Conservation (phyloP, 345 rosid genomes). For the Firmiana major region DNA sequence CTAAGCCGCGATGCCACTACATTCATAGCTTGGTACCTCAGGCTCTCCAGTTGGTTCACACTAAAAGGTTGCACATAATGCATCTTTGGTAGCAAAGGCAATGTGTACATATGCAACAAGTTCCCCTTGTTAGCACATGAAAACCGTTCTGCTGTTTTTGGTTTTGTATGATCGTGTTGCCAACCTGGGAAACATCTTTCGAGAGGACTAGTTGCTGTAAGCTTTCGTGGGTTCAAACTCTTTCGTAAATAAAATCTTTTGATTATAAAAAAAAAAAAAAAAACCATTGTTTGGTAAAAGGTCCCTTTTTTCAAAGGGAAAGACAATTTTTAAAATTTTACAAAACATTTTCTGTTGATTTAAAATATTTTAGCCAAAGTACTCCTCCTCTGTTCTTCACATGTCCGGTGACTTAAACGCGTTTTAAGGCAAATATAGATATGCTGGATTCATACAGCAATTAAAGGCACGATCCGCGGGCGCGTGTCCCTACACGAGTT, state of each 20-base stretch:
- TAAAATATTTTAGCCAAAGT: too few species aligned
- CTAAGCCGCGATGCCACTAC: slow-evolving; percentile 50
- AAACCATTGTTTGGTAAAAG: too few species aligned
- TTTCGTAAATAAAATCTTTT: too few species aligned
- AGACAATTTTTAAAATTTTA: too few species aligned
- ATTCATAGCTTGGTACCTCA: slow-evolving; percentile 64
- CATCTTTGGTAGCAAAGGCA: slow-evolving; percentile 68
- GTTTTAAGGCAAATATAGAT: not conserved
- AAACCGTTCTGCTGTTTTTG: too few species aligned
- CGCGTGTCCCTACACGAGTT: not conserved
- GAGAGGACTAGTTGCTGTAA: too few species aligned
- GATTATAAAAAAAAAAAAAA: too few species aligned
- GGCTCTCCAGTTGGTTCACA: slow-evolving; percentile 49
- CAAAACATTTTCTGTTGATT: too few species aligned
- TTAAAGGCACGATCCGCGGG: not conserved
- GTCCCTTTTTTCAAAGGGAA: too few species aligned
- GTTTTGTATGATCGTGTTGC: too few species aligned
- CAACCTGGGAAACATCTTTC: too few species aligned
- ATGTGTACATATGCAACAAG: slow-evolving; percentile 54
- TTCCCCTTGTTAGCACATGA: slow-evolving; percentile 53
- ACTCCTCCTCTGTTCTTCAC: not conserved
- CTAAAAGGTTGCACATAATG: slow-evolving; percentile 57
- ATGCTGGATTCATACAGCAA: not conserved
- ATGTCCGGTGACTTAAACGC: slow-evolving; percentile 4
- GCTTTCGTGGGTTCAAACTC: too few species aligned